Evolutionary conservation across 768 basidiomycete species (phyloP), one percentile per base, ranked within the genome.

Genomic region (Cubamyces lactineus): DNA sequence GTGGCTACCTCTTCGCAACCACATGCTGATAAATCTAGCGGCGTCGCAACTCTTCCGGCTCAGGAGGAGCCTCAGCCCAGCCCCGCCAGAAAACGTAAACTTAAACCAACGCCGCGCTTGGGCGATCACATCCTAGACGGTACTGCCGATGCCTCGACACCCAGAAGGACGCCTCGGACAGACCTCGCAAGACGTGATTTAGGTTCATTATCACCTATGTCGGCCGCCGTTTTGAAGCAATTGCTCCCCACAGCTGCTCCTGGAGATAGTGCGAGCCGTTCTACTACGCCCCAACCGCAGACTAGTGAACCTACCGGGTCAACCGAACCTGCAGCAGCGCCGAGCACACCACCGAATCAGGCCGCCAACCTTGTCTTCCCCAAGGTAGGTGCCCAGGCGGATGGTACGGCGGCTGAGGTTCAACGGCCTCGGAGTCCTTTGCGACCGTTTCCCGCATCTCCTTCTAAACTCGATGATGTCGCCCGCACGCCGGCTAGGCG

Each of bases 401-500:
- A 51, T 17, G 49, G 53, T 15, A 48, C 21, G 4, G 34, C 26
- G 19, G 8, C 54, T 12, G 55, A 64, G 34, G 57, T 63, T 26
- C 76, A 70, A 60, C 69, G 70, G 69, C 75, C 59, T 59, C 73
- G 64, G 66, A 77, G 70, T 11, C 75, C 66, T 54, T 63, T 61
- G 51, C 74, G 66, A 59, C 66, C 66, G 67, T 54, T 64, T 26
- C 57, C 57, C 8, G 3, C n/a, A 4, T 74, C 77, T 17, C 75
- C 76, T n/a, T 43, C 70, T 64, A 69, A 80, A 73, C 64, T 72
- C 70, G 59, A 75, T 67, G 80, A 84, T 42, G 70, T 75, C 11
- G 66, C 70, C 52, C 81, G 81, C 45, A 86, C 87, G 4, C 89
- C 89, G 42, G 88, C 89, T 2, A 82, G 84, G 49, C 80, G 89